Evolutionary conservation across 805 yeast genomes (phyloP).

Genomic region (Pichia exigua): DNA sequence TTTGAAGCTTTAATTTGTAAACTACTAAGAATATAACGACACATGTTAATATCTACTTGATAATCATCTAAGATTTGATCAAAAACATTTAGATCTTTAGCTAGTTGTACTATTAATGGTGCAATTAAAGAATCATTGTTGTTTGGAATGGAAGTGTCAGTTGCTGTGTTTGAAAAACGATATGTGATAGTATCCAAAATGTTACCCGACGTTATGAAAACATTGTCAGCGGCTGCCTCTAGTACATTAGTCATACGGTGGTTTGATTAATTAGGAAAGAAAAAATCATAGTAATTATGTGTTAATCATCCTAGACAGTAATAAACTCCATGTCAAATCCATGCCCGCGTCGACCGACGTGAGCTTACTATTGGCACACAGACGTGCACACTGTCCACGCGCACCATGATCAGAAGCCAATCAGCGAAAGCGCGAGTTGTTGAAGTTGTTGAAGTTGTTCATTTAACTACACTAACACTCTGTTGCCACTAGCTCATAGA

Average conservation of each 20-base stretch:
- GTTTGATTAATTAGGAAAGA: too few species aligned
- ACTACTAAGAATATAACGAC: slow-evolving; percentile 22
- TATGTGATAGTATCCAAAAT: slow-evolving; percentile 27
- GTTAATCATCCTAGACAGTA: too few species aligned
- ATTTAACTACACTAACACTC: background rate
- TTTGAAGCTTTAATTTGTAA: slow-evolving; percentile 22
- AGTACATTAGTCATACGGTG: slow-evolving; percentile 20
- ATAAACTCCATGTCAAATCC: background rate
- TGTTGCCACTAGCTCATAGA: background rate
- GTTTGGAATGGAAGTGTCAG: slow-evolving; percentile 22
- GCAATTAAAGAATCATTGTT: slow-evolving; percentile 23
- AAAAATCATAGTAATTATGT: too few species aligned
- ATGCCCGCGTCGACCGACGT: slow-evolving; percentile 14
- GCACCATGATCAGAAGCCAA: background rate
- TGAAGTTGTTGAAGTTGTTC: background rate
- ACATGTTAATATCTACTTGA: slow-evolving; percentile 22
- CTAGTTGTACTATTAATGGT: slow-evolving; percentile 20
- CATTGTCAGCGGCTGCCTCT: slow-evolving; percentile 26
- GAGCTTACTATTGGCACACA: background rate
- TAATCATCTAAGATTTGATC: slow-evolving; percentile 25
- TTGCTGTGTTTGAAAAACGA: slow-evolving; percentile 19
- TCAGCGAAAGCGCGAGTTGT: background rate
- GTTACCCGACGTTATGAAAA: slow-evolving; percentile 28
- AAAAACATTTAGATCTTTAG: slow-evolving; percentile 22
- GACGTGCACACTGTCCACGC: slow-evolving; percentile 1